Evolutionary conservation across 202 grass and related monocot species (phyloP), one percentile per base, ranked within the genome.

Genomic region (Brachypodium distachyon): DNA sequence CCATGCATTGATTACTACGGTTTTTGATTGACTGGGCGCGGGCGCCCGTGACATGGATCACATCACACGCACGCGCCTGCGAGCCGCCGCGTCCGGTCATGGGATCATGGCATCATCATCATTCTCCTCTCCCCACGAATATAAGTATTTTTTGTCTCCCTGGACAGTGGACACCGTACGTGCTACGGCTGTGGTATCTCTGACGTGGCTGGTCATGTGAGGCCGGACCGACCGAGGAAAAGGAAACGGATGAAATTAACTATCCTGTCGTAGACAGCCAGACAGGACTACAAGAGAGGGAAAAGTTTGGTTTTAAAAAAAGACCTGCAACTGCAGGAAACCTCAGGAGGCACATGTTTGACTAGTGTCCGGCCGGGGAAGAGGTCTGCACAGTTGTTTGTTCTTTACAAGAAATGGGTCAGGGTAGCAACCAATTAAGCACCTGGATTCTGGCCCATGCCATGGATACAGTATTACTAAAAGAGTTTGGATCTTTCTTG

Each of bases 1-100:
- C 4, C 40, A 18, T 1, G n/a, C 25, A 84, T 88, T 81, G 77
- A 72, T 81, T 84, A 82, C 22, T 77, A 18, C 21, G 78, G 66
- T 32, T n/a, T 53, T n/a, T 53, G 86, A 76, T 62, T 69, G 62
- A 7, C 75, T 48, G 18, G 39, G 22, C 13, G 44, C 55, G 18
- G 39, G 22, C 13, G 44, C 18, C 17, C 62, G 31, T 76, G 61
- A 84, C 64, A 18, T 40, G 19, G 53, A 16, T 53, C 26, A n/a
- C n/a, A n/a, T n/a, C n/a, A n/a, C n/a, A n/a, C n/a, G 22, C 26
- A 44, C 65, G 39, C 9, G 2, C n/a, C 27, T 0, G 7, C 72
- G 17, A 23, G 46, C 51, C 82, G 75, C 82, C 74, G 75, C 75
- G 36, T 79, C 66, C 14, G 12, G 1, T n/a, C 1, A 59, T 12